Evolutionary conservation across 148 eudicot genomes (phyloP).

Genomic region (Bassia scoparia): DNA sequence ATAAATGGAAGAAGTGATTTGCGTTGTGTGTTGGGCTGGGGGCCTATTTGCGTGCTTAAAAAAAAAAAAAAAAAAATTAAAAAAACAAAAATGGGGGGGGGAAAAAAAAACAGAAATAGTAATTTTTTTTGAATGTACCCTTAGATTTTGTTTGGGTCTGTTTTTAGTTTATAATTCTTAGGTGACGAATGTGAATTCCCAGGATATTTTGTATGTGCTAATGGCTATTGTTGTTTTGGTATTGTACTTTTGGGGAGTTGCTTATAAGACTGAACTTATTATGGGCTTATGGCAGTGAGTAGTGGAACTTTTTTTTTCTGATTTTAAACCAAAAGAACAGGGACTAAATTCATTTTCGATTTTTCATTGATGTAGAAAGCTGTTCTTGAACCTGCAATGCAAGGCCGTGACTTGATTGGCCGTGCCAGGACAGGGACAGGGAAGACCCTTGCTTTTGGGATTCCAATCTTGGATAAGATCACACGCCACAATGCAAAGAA

Average conservation of each 20-base stretch:
- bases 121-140: background rate
- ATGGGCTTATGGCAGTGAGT: too few relatives aligned
- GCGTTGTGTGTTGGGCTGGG: too few relatives aligned
- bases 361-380: constrained; percentile 74
- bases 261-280: too few relatives aligned
- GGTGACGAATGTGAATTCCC: background rate
- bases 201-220: too few relatives aligned
- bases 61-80: too few relatives aligned
- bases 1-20: too few relatives aligned
- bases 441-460: constrained; percentile 97
- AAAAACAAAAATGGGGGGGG: too few relatives aligned
- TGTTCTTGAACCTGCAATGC: constrained; percentile 97
- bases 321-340: too few relatives aligned
- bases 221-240: background rate
- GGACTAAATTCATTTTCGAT: background rate
- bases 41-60: too few relatives aligned
- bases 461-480: constrained; percentile 93
- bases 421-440: constrained; percentile 98
- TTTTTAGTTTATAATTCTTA: background rate
- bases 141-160: background rate
- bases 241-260: background rate
- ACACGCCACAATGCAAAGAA: constrained; percentile 58
- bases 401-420: constrained; percentile 92
- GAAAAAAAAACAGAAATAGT: too few relatives aligned
- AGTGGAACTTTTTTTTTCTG: too few relatives aligned